Evolutionary conservation across 2,329 filamentous ascomycete genomes (phyloP).

Genomic region (Cordyceps farinosa): DNA sequence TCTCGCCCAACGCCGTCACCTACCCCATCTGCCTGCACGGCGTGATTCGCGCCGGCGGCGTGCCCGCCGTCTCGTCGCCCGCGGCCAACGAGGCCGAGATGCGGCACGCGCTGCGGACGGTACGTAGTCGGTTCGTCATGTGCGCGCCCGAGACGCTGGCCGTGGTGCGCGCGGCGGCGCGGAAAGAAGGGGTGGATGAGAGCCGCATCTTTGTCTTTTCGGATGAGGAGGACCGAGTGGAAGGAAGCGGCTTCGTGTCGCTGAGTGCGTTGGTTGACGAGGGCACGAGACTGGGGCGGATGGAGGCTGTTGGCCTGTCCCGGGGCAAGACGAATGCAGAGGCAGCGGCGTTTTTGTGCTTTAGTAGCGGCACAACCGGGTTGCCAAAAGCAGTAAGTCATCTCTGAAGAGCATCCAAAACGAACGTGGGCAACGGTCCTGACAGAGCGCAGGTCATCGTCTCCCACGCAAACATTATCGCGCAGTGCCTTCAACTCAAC

Average conservation of each 20-base stretch:
- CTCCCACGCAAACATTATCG: conserved; percentile 24
- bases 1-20: conserved; percentile 9
- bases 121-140: conserved; percentile 5
- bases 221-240: not conserved
- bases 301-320: not conserved
- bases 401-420: not conserved
- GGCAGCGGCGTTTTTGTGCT: conserved; percentile 22
- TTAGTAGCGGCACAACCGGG: conserved; percentile 26
- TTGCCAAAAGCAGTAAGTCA: conserved; percentile 23
- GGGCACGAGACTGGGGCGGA: not conserved
- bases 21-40: conserved; percentile 11
- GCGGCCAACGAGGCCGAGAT: conserved; percentile 1
- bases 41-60: conserved; percentile 14
- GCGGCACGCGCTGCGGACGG: conserved; percentile 8
- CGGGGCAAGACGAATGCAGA: conserved; percentile 15
- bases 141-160: not conserved
- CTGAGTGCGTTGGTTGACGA: conserved; percentile 1
- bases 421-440: not conserved
- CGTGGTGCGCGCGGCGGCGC: not conserved
- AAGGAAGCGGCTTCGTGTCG: not conserved
- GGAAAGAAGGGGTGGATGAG: not conserved
- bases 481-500: conserved; percentile 23
- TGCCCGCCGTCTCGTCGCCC: conserved; percentile 11
- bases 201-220: not conserved
- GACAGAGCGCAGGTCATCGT: conserved; percentile 21